A percentile compares a stretch with the other conserved stretches of the same genome.
Conservation (phyloP, 2,329 filamentous ascomycete genomes). For the Esteya vermicola region DNA sequence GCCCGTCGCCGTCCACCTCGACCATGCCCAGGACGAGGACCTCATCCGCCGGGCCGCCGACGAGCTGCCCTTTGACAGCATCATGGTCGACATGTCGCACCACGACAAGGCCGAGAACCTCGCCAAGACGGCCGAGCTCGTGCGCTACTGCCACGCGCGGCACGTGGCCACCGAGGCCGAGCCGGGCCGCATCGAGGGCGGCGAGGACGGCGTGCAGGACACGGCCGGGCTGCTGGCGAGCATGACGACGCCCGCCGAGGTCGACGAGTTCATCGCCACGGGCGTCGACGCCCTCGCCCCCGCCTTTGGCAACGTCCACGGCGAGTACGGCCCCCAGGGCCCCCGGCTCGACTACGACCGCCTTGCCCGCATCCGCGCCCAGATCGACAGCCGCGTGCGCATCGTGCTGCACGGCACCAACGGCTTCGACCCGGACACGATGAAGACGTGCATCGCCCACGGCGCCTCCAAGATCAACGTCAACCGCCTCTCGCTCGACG, state of each 20-base stretch:
- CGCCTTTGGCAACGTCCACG: slow-evolving; percentile 56
- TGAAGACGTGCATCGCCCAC: slow-evolving; percentile 33
- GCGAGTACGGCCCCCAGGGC: slow-evolving; percentile 12
- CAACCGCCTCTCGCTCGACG: slow-evolving; percentile 24
- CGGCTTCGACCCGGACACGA: slow-evolving; percentile 26
- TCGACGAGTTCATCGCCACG: slow-evolving; percentile 47
- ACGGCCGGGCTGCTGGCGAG: slow-evolving; percentile 46
- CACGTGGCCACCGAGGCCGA: slow-evolving; percentile 59
- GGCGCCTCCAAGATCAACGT: slow-evolving; percentile 45
- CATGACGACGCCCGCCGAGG: slow-evolving; percentile 48
- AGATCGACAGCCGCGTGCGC: slow-evolving; percentile 18
- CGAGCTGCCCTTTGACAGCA: slow-evolving; percentile 44
- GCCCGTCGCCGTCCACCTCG: slow-evolving; percentile 44
- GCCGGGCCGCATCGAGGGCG: slow-evolving; percentile 50
- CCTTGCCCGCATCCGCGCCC: background rate
- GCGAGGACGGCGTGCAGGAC: slow-evolving; percentile 54
- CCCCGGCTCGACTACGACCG: background rate
- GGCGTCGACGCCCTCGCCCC: slow-evolving; percentile 54
- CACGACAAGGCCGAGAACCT: slow-evolving; percentile 60
- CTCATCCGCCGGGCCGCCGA: slow-evolving; percentile 40
- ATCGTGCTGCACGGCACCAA: slow-evolving; percentile 44
- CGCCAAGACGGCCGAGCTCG: slow-evolving; percentile 45
- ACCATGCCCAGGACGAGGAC: slow-evolving; percentile 45
- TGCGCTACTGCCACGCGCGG: slow-evolving; percentile 46
- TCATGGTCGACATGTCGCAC: slow-evolving; percentile 67